Conservation (phyloP, 768 basidiomycete genomes). For the Boletales sp. region DNA sequence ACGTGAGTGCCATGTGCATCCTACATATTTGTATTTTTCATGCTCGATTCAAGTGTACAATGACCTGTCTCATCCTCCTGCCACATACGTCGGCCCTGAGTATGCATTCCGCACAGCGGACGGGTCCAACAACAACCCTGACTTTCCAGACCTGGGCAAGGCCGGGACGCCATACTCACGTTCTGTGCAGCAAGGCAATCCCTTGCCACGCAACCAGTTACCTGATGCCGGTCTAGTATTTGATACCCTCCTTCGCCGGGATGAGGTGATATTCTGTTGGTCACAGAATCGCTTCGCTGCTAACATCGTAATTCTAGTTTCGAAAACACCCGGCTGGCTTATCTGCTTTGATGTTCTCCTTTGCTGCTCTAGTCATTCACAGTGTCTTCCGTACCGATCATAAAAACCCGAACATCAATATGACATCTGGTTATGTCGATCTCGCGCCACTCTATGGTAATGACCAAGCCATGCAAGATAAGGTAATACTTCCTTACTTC, state of each 20-base stretch:
- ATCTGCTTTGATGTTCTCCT: constrained; percentile 76
- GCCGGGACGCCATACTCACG: constrained; percentile 79
- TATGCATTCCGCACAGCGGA: constrained; percentile 73
- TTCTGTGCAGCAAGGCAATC: constrained; percentile 68
- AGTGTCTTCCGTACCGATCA: constrained; percentile 85
- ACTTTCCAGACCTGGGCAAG: constrained; percentile 68
- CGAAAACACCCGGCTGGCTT: constrained; percentile 74
- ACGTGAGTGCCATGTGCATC: constrained; percentile 39
- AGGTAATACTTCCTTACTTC: constrained; percentile 36
- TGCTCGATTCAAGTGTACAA: constrained; percentile 56
- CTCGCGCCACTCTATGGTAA: constrained; percentile 81
- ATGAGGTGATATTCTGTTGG: constrained; percentile 44
- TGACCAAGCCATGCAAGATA: constrained; percentile 55
- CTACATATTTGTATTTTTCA: background rate
- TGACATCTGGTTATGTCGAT: constrained; percentile 86
- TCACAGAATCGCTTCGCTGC: background rate
- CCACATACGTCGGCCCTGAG: constrained; percentile 59
- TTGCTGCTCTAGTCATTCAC: constrained; percentile 81
- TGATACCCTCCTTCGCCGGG: constrained; percentile 71
- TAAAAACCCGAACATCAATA: constrained; percentile 62
- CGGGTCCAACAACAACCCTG: constrained; percentile 73
- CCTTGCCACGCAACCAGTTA: constrained; percentile 62
- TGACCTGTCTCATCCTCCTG: constrained; percentile 76
- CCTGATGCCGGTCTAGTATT: constrained; percentile 81
- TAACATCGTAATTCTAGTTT: constrained; percentile 44